Evolutionary conservation across 257 asterid genomes (phyloP).

Genomic region (Nicotiana tabacum): DNA sequence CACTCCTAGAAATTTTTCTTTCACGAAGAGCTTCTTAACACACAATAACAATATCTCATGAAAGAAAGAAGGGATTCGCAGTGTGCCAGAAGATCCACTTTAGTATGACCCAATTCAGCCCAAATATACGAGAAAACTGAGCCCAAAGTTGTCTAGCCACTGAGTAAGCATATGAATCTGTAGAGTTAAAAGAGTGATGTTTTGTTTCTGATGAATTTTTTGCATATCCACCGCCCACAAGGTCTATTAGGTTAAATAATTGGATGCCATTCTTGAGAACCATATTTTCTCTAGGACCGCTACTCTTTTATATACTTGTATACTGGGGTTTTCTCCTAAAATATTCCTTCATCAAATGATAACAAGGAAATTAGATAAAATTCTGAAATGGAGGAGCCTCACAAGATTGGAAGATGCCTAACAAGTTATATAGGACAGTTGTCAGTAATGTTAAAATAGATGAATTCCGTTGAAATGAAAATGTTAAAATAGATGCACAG

Average conservation of each 20-base stretch:
- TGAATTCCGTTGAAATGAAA: background rate
- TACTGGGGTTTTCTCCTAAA: background rate
- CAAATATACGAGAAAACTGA: background rate
- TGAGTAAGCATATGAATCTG: background rate
- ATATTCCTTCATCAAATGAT: background rate
- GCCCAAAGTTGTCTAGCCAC: background rate
- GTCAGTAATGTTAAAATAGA: background rate
- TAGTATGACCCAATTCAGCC: background rate
- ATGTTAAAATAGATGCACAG: background rate
- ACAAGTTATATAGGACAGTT: background rate
- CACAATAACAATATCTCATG: background rate
- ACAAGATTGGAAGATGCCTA: background rate
- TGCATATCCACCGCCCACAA: background rate
- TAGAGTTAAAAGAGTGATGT: background rate
- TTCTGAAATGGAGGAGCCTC: background rate
- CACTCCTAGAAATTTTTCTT: background rate
- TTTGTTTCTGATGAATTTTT: background rate
- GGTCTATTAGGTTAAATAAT: background rate
- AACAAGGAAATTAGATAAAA: background rate
- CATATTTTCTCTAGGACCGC: background rate
- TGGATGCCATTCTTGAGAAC: background rate
- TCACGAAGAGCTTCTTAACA: background rate
- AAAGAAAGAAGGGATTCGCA: background rate
- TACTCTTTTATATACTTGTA: background rate
- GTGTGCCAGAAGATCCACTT: background rate